Conservation (phyloP, 345 rosid genomes). For the Chamaenerion angustifolium region DNA sequence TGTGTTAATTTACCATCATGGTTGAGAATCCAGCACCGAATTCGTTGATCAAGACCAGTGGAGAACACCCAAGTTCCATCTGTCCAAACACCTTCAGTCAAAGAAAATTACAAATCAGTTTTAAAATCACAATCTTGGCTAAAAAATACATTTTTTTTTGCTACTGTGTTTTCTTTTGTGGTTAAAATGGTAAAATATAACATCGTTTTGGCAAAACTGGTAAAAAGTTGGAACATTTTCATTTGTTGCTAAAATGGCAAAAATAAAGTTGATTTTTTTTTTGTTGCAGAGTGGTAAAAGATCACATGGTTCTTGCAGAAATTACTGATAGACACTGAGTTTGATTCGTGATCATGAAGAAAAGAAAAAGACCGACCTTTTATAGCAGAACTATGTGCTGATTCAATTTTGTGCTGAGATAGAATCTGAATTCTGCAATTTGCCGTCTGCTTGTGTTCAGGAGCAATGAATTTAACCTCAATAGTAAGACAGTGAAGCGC, state of each 20-base stretch:
- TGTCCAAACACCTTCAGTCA: slow-evolving; percentile 69
- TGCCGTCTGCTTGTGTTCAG: slow-evolving; percentile 17
- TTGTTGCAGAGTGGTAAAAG: too few species aligned
- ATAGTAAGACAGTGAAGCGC: slow-evolving; percentile 56
- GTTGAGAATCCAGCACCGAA: slow-evolving; percentile 61
- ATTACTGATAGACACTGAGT: too few species aligned
- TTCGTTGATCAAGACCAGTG: slow-evolving; percentile 95
- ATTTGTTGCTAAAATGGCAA: too few species aligned
- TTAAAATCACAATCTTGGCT: not conserved
- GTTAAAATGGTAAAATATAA: too few species aligned
- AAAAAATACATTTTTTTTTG: not conserved
- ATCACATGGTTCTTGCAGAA: too few species aligned
- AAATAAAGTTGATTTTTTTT: too few species aligned
- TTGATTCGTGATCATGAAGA: not conserved
- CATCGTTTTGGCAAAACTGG: too few species aligned
- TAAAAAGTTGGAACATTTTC: not conserved
- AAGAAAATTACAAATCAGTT: slow-evolving; percentile 2
- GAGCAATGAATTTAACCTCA: slow-evolving; percentile 10
- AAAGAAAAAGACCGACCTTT: slow-evolving; percentile 40
- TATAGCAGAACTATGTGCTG: slow-evolving; percentile 79
- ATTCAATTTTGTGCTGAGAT: slow-evolving; percentile 28
- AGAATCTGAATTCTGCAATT: slow-evolving; percentile 28
- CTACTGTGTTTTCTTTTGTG: too few species aligned
- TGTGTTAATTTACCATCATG: slow-evolving; percentile 33
- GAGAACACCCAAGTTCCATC: slow-evolving; percentile 80